A percentile compares a stretch with the other conserved stretches of the same genome.
Conservation (phyloP, 2,329 filamentous ascomycete genomes). For the Ophiostoma ulmi region DNA sequence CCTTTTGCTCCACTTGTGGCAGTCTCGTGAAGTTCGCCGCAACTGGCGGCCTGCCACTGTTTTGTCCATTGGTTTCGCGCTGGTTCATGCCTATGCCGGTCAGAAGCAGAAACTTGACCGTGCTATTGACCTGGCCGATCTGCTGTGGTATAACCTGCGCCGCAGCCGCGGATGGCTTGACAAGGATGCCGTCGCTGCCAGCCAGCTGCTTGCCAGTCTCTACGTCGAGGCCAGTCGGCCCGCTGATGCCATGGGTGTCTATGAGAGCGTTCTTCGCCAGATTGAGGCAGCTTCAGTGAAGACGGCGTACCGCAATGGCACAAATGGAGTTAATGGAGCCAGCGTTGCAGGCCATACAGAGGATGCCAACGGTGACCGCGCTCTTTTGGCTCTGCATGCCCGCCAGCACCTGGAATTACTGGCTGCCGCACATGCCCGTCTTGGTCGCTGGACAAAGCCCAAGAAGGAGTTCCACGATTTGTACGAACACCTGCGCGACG, state of each 20-base stretch:
- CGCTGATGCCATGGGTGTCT: constrained; percentile 32
- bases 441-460: constrained; percentile 28
- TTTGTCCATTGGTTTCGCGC: constrained; percentile 32
- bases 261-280: constrained; percentile 32
- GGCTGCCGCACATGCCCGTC: constrained; percentile 25
- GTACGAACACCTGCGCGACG: constrained; percentile 26
- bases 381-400: constrained; percentile 27
- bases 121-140: constrained; percentile 33
- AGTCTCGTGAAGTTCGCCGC: constrained; percentile 35
- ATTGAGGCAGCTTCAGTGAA: constrained; percentile 26
- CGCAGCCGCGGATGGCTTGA: constrained; percentile 34
- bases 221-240: constrained; percentile 30
- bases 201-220: constrained; percentile 33
- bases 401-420: constrained; percentile 28
- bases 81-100: constrained; percentile 34
- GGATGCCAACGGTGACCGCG: constrained; percentile 23
- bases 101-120: constrained; percentile 30
- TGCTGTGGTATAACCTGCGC: constrained; percentile 36
- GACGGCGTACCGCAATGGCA: neutral
- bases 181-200: constrained; percentile 31
- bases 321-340: neutral
- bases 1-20: constrained; percentile 34
- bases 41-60: constrained; percentile 33
- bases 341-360: constrained; percentile 5
- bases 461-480: constrained; percentile 29